phyloP scores from a whole-genome alignment of 257 asterid species.

The Nicotiana tabacum region DNA sequence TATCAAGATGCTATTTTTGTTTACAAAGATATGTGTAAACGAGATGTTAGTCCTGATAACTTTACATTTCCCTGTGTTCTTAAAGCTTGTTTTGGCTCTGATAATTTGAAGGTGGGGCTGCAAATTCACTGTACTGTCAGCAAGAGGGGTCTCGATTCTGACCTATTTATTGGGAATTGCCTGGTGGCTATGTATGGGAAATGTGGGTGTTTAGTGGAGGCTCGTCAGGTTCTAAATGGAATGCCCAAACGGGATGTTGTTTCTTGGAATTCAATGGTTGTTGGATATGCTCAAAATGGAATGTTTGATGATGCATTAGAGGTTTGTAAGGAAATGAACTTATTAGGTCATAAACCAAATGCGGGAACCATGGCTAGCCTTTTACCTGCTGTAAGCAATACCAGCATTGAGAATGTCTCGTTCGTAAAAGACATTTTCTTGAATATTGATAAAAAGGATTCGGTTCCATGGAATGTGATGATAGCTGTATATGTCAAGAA shows the following conservation, averaged over 20 bases:
- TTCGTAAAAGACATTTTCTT: constrained; percentile 58
- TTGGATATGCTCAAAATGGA: constrained; percentile 62
- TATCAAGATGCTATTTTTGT: constrained; percentile 47
- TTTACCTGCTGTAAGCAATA: constrained; percentile 65
- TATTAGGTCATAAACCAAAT: constrained; percentile 46
- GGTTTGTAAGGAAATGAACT: constrained; percentile 68
- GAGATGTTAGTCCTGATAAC: constrained; percentile 52
- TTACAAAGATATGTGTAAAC: constrained; percentile 43
- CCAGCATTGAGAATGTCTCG: constrained; percentile 50
- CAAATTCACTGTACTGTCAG: constrained; percentile 60
- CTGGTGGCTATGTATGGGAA: constrained; percentile 85
- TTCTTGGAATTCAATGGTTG: constrained; percentile 88
- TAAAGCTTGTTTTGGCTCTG: constrained; percentile 68
- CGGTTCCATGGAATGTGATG: constrained; percentile 92
- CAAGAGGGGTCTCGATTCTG: constrained; percentile 55
- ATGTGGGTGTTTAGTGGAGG: constrained; percentile 57
- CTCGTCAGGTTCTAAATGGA: constrained; percentile 54
- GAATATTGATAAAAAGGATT: constrained; percentile 40
- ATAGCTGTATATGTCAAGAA: constrained; percentile 58
- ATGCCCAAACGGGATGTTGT: constrained; percentile 62
- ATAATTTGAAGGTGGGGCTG: constrained; percentile 41
- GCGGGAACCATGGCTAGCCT: constrained; percentile 94
- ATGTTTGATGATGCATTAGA: constrained; percentile 62
- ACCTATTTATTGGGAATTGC: constrained; percentile 69
- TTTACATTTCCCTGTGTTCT: constrained; percentile 78